These are phyloP conservation scores for Ettlia oleoabundans DNA, from an alignment of 139 green algal genomes.

Conservation along the genomic window DNA sequence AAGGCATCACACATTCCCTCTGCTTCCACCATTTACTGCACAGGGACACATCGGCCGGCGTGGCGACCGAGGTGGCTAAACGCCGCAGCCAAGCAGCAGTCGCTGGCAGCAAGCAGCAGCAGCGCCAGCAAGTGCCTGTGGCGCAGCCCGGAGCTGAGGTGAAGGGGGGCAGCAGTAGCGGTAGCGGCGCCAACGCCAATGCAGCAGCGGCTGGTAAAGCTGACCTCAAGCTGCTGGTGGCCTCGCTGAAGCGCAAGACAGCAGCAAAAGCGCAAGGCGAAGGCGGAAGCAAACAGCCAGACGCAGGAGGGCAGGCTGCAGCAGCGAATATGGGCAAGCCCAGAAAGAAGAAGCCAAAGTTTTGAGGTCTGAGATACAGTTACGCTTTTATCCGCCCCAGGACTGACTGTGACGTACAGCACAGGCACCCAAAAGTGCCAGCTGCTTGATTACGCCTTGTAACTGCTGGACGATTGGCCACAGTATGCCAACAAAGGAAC, in stretches of 20 bases:
- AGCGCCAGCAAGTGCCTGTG: background rate
- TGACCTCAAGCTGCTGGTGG: conserved; percentile 73
- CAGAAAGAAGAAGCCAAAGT: background rate
- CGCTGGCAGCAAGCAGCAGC: background rate
- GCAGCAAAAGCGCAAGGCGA: background rate
- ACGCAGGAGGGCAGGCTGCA: background rate
- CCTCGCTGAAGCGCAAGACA: conserved; percentile 75
- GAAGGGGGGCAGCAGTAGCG: background rate
- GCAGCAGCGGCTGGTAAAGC: background rate
- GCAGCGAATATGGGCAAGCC: background rate
- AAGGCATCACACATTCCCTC: too few species aligned
- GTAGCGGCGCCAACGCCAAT: background rate
- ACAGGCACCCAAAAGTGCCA: too few species aligned
- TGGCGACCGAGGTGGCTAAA: conserved; percentile 16
- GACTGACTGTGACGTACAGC: too few species aligned
- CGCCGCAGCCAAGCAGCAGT: conserved; percentile 17
- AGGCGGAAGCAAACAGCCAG: background rate
- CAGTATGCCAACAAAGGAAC: too few species aligned
- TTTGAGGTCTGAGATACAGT: too few species aligned
- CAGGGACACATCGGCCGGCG: conserved; percentile 20
- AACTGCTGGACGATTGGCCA: too few species aligned
- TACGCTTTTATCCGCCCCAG: too few species aligned
- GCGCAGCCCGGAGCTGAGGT: background rate
- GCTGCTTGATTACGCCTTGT: too few species aligned
- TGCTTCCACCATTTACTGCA: background rate